Percentiles rank a stretch among this genome's conserved stretches.
phyloP scores from a whole-genome alignment of 495 filamentous ascomycete genomes.

The Penicillium goetzii region DNA sequence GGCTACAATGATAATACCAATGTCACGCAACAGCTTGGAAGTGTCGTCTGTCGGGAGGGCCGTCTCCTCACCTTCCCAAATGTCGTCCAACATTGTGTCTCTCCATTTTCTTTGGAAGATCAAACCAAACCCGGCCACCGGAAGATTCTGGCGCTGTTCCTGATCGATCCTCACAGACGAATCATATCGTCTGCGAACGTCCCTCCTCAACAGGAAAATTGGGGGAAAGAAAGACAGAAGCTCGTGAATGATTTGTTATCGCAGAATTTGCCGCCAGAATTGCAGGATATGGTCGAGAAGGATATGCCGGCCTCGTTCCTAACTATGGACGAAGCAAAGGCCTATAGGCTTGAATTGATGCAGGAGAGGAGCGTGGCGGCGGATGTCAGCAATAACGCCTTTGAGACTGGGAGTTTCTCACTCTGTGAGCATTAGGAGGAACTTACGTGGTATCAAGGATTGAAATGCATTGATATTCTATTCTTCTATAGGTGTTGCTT shows the following conservation, averaged over 20 bases:
- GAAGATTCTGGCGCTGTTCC: slow-evolving; percentile 60
- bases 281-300: slow-evolving; percentile 23
- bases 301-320: slow-evolving; percentile 35
- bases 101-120: slow-evolving; percentile 55
- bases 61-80: slow-evolving; percentile 43
- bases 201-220: slow-evolving; percentile 55
- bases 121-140: slow-evolving; percentile 56
- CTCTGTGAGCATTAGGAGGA: slow-evolving; percentile 5
- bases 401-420: slow-evolving; percentile 3
- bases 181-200: slow-evolving; percentile 61
- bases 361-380: slow-evolving; percentile 30
- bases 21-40: slow-evolving; percentile 42
- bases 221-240: slow-evolving; percentile 32
- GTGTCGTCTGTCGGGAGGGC: slow-evolving; percentile 34
- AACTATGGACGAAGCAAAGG: slow-evolving; percentile 48
- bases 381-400: background rate
- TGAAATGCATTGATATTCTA: background rate
- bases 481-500: too few relatives aligned
- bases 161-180: slow-evolving; percentile 57
- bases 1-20: slow-evolving; percentile 11
- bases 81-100: slow-evolving; percentile 56
- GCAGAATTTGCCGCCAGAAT: slow-evolving; percentile 8
- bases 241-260: background rate
- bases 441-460: background rate
- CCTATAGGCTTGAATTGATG: slow-evolving; percentile 54